Percentiles rank a stretch among this genome's conserved stretches.
Conservation (phyloP, 805 yeast species). For the Starmerella apis region DNA sequence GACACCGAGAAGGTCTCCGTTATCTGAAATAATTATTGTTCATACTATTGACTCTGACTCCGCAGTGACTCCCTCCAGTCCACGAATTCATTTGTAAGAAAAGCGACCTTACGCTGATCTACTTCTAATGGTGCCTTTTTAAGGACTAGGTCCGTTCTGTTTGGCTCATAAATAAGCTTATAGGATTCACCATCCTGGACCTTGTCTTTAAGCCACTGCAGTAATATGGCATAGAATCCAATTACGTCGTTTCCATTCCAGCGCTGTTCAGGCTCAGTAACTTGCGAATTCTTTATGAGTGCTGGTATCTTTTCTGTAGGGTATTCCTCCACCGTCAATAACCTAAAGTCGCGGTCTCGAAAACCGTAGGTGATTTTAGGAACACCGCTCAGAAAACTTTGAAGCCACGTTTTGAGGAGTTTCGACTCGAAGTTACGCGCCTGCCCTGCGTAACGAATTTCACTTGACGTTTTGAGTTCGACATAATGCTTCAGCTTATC, state of each 20-base stretch:
- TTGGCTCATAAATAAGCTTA: conserved; percentile 13
- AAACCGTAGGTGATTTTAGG: conserved; percentile 77
- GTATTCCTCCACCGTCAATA: conserved; percentile 63
- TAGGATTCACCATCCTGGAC: conserved; percentile 44
- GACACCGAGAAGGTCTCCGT: too few species aligned
- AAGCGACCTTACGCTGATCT: conserved; percentile 22
- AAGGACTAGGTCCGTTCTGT: conserved; percentile 17
- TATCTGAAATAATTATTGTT: too few species aligned
- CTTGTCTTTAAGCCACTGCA: conserved; percentile 60
- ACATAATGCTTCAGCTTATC: conserved; percentile 58
- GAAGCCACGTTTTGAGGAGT: conserved; percentile 80
- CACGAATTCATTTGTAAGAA: conserved; percentile 24
- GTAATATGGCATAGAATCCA: conserved; percentile 74
- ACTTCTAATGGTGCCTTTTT: conserved; percentile 10
- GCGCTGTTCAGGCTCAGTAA: conserved; percentile 17
- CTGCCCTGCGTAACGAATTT: conserved; percentile 46
- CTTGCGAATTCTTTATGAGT: conserved; percentile 23
- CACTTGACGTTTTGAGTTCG: conserved; percentile 66
- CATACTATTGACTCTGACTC: background rate
- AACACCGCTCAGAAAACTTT: conserved; percentile 78
- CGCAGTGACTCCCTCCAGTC: conserved; percentile 20
- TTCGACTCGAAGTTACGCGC: conserved; percentile 74
- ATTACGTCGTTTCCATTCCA: conserved; percentile 69
- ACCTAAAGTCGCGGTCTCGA: conserved; percentile 58
- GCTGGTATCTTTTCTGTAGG: conserved; percentile 67